These are phyloP conservation scores for Amyloporia xantha DNA, from an alignment of 768 basidiomycete genomes.

Conservation along the genomic window DNA sequence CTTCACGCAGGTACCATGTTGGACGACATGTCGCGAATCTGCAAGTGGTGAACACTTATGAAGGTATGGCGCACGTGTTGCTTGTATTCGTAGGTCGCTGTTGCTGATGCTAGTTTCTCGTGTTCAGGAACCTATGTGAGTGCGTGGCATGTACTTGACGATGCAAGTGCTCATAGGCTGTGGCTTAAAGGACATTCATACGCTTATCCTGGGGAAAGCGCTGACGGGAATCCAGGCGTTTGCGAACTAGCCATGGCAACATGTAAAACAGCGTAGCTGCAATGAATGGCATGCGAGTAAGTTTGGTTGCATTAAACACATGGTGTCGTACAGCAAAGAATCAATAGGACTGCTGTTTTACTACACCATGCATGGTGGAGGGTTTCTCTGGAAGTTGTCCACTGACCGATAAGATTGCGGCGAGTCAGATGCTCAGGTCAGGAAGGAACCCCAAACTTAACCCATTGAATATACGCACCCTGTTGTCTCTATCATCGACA, in stretches of 20 bases:
- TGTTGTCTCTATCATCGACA: background rate
- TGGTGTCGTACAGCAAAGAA: too few relatives aligned
- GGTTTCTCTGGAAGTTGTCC: background rate
- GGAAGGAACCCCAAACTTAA: too few relatives aligned
- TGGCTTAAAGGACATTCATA: constrained; percentile 63
- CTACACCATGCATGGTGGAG: background rate
- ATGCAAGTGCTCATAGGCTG: background rate
- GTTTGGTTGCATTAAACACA: background rate
- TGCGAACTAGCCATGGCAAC: constrained; percentile 34
- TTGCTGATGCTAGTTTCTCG: background rate
- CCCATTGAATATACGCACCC: background rate
- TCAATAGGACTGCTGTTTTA: background rate
- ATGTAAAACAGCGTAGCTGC: background rate
- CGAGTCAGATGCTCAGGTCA: background rate
- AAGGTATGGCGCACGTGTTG: constrained; percentile 43
- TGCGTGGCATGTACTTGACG: constrained; percentile 4
- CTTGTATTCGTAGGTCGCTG: background rate
- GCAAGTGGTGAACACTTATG: constrained; percentile 95
- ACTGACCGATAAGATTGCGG: background rate
- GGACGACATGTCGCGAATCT: constrained; percentile 93
- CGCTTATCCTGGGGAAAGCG: constrained; percentile 91
- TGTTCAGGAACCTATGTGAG: constrained; percentile 56
- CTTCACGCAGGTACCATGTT: constrained; percentile 69
- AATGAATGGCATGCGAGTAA: background rate
- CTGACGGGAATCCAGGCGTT: constrained; percentile 90